Evolutionary conservation across 2,329 filamentous ascomycete species (phyloP).

Genomic region (Whalleya microplaca): DNA sequence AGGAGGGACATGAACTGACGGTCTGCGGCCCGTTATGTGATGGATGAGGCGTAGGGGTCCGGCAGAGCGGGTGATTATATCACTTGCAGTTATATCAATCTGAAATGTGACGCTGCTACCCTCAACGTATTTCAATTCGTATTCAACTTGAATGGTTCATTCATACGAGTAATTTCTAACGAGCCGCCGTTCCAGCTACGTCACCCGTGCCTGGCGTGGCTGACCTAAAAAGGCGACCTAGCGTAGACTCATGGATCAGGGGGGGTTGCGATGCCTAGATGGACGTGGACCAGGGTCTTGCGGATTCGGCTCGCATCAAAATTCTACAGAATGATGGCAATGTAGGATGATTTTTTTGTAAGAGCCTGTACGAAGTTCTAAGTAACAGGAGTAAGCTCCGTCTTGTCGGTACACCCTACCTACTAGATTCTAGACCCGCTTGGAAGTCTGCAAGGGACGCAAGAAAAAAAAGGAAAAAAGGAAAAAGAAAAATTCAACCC

Average conservation of each 20-base stretch:
- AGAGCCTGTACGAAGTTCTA: neutral
- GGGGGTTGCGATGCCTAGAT: constrained; percentile 15
- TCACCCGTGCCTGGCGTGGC: constrained; percentile 22
- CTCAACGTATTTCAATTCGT: constrained; percentile 1
- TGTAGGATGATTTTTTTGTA: constrained; percentile 9
- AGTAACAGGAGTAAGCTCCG: neutral
- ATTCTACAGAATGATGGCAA: constrained; percentile 14
- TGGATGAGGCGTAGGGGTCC: neutral
- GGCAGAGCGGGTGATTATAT: neutral
- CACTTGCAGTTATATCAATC: neutral
- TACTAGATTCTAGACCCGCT: constrained; percentile 13
- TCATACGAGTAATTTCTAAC: constrained; percentile 13
- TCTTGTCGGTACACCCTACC: neutral
- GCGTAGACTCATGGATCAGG: constrained; percentile 20
- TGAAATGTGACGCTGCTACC: constrained; percentile 9
- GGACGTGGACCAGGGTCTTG: constrained; percentile 21
- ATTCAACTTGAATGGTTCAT: constrained; percentile 1
- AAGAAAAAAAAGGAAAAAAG: too few species aligned
- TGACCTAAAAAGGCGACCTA: constrained; percentile 19
- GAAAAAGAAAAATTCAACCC: constrained; percentile 1
- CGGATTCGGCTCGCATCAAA: constrained; percentile 18
- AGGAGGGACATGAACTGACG: constrained; percentile 2
- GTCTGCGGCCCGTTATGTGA: constrained; percentile 7
- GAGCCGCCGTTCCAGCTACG: constrained; percentile 25
- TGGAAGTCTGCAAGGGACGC: constrained; percentile 2